Base-by-base conservation (phyloP, 352 stramenopile species). In the Thalassiosira sp. region DNA sequence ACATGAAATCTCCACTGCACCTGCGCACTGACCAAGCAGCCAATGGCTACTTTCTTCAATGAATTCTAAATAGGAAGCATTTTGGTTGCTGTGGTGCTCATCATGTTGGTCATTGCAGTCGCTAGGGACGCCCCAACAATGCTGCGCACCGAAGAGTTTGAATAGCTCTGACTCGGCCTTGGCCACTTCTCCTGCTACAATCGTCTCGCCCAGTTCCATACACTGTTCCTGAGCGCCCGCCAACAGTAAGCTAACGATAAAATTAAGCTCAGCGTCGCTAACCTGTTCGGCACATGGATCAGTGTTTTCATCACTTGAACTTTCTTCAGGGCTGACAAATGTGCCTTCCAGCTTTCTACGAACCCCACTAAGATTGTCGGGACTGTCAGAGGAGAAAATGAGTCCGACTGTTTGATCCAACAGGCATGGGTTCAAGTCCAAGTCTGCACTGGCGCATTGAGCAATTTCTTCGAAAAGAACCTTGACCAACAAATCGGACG, bases 401-500 rank as follows among this genome's bases (percentile, higher is more conserved):
- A 82, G 20, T 5, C 8, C 35, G 56, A 78, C 62, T 10, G 66
- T 53, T 73, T 74, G 35, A 54, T 82, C 48, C 6, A 62, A 28
- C 22, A 82, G 60, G 31, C 74, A 82, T 35, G 46, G 61, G 16
- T 73, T 56, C 46, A 69, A 27, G 37, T 69, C 56, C n/a, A 67
- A 22, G n/a, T 74, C 42, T 18, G 51, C 63, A 42, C 51, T 42
- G 6, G 74, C 74, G 43, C 74, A 82, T 20, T 54, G 20, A 16
- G 53, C 66, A 28, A 75, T 52, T 43, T 78, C 66, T 58, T 78
- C 59, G 25, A 77, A 70, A 6, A 82, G 48, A 1, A 82, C 66
- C 22, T 37, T 54, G 2, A 75, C 5, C 8, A 78, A 49, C 15
- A 49, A 57, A 33, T 58, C 28, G 53, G 73, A 76, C 15, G 49